Evolutionary conservation across 345 rosid genomes (phyloP), one percentile per base, ranked within the genome.

Genomic region (Turritis glabra): DNA sequence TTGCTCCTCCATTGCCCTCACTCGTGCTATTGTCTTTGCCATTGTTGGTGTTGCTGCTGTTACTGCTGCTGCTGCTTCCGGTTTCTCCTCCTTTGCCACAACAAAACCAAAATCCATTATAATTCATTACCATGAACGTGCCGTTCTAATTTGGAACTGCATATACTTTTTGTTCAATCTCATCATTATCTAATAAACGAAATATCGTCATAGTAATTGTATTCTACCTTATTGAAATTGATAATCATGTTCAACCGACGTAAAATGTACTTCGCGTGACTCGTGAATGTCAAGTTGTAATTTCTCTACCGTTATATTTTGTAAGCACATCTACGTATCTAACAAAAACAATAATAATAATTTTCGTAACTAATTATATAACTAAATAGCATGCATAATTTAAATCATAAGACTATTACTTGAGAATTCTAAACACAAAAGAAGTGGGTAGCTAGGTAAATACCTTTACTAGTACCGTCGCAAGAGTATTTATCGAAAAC

Each of bases 401-500:
- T 1, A 30, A 32, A 32, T 32, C 35, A 30, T 30, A 30, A 30
- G 35, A n/a, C n/a, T n/a, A n/a, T n/a, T n/a, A n/a, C n/a, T n/a
- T n/a, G n/a, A 30, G 7, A 8, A 2, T 25, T 25, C 27, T 25
- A 25, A 59, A 37, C 26, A 12, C 1, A 15, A 17, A n/a, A 17
- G 6, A 29, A 32, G 6, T 15, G 8, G n/a, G 23, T 32, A 37
- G 4, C 22, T 35, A 12, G 40, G 3, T 11, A n/a, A n/a, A 35
- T 74, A 75, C 78, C 78, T 19, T 48, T 67, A 27, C 10, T 58
- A 37, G 60, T 74, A 19, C 79, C 67, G 2, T 75, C 33, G 44
- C 79, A 75, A 50, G 79, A 58, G 54, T 37, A 75, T 50, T 67
- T 75, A 12, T 75, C 17, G 14, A 40, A 67, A 67, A 67, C 73